Evolutionary conservation across 2,329 filamentous ascomycete species (phyloP), one percentile per base, ranked within the genome.

Genomic region (Aspergillus caelatus): DNA sequence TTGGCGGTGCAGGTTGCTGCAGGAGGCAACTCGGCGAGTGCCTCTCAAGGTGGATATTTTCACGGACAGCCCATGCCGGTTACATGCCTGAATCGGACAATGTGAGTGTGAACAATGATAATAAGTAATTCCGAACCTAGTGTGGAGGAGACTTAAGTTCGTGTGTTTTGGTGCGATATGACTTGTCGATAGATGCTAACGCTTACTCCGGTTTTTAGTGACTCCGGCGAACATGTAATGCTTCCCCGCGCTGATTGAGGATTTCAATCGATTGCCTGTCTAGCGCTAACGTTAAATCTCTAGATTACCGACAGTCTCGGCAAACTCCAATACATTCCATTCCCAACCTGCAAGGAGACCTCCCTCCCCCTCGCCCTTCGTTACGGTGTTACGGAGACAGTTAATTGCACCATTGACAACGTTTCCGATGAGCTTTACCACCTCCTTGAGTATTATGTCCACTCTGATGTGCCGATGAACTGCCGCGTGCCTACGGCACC

Each of bases 321-420:
- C 74, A 90, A 96, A 77, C 88, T 97, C 62, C 86, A 96, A 85
- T 98, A 95, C 85, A 89, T 95, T 52, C 93, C 94, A 45, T 98
- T 98, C 79, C 92, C 92, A 28, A 84, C 85, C 39, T 98, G 95
- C 86, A 91, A 93, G 79, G 95, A 98, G 79, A 98, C 95, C 14
- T 84, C 84, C 50, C 85, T 87, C 57, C 90, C 94, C 0, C 88
- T 99, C 71, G 89, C 95, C 72, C 89, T 99, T 76, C 86, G 88
- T 77, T 98, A 97, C 81, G 94, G 94, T 76, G 80, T 91, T 69
- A 78, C 78, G 52, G 77, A 81, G 77, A 93, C 96, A 54, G 80
- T 87, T 65, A 83, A 80, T 50, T 83, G 82, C 71, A 82, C 86
- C 53, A 82, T 85, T 64, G 77, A 80, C 62, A 77, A 79, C 34